Base-by-base conservation (phyloP, 371 early-diverging fungal species). In the Syncephalastrum contaminatum region DNA sequence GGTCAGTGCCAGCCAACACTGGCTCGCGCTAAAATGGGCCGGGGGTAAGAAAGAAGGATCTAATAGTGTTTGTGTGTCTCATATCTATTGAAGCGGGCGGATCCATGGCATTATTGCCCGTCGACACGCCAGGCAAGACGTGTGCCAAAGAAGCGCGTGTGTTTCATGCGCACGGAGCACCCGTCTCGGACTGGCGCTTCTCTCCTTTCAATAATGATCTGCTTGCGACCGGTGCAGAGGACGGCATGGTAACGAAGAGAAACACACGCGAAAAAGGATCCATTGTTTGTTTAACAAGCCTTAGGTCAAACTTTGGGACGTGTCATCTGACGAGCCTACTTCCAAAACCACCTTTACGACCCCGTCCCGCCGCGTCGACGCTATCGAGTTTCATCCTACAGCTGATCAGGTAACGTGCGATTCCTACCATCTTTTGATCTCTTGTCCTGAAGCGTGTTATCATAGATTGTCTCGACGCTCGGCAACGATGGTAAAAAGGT, bases 151-250 rank as follows among this genome's bases (percentile, higher is more conserved):
- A 72, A 43, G 63, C 74, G 0, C 56, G 56, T n/a, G 51, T 59
- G 6, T 70, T 85, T 18, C 70, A 68, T 53, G 75, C 79, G 0
- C 78, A 82, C 22, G 53, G 72, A 0, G 68, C 82, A 1, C 53
- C 72, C 14, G 58, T 87, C 14, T 63, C 78, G 2, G 85, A 86
- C 46, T 87, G 86, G 85, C 67, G 60, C 46, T 78, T 84, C 22
- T 80, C 82, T 19, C 63, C 67, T 4, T 80, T 84, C 56, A 70
- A 78, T 43, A 66, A 77, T 0, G 45, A 65, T 45, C 39, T 77
- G 13, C 56, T 83, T 10, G 73, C 73, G 14, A 82, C 83, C 8
- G 84, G 80, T 43, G 80, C 70, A 12, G 82, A 79, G 51, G 80
- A 81, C 53, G 82, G 83, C 48, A 60, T 67, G 59, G 85, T 82